Base-by-base conservation (phyloP, 176 grass and related monocot species). In the Carex parvula region DNA sequence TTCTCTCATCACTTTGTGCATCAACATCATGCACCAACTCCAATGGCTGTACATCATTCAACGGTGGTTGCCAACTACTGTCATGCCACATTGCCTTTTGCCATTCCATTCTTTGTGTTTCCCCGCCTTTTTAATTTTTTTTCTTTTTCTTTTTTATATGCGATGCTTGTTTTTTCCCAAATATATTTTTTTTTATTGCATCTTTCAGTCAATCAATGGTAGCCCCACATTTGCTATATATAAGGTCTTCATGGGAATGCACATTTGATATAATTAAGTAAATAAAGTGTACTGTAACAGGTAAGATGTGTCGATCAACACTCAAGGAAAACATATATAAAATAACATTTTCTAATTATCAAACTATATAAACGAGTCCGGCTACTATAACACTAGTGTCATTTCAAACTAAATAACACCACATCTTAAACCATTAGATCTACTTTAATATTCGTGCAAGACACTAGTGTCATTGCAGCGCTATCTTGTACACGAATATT, bases 61-160 rank as follows among this genome's bases (percentile, higher is more conserved):
- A 64, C 12, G 59, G 81, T 83, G 7, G 81, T 69, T 83, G 62
- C 14, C 64, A 83, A 83, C 81, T 64, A 18, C 80, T 35, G 53
- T 80, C 8, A 67, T 56, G 60, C 22, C 5, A 65, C 59, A 64
- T 8, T 62, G 37, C 59, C 55, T 11, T 11, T 59, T 12, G 6
- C 55, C 24, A 60, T 81, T 22, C 35, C 30, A 62, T 81, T 81
- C 17, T 39, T 5, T 46, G 7, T 58, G 21, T 30, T 32, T 76
- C 9, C 15, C 32, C 8, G 1, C 6, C 15, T 81, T 12, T 81
- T 24, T 26, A 16, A 35, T 61, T 22, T 20, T 41, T 64, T 3
- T 17, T 17, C 21, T 60, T 80, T 15, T 60, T 62, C 8, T 37
- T 63, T 81, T 81, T 39, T 6, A 13, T 58, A 29, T 9, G 26